These are phyloP conservation scores for Erysimum pusillum DNA, from an alignment of 441 rosid species.

Conservation along the genomic window DNA sequence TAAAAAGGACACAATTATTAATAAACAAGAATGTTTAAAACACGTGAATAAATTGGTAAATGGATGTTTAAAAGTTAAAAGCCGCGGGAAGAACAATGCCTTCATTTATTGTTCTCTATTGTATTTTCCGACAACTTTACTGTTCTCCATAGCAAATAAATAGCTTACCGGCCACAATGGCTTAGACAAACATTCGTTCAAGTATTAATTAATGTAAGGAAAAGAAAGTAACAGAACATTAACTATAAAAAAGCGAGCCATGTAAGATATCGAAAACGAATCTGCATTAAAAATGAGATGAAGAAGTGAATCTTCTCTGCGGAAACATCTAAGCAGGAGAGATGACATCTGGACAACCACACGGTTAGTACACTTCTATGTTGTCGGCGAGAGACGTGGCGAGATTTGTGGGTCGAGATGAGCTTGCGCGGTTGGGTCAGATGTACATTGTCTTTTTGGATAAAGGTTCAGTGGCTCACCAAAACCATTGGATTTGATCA, in stretches of 20 bases:
- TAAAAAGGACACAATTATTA: too few species aligned
- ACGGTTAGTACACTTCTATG: slow-evolving; percentile 37
- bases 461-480: slow-evolving; percentile 34
- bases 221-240: neutral
- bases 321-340: slow-evolving; percentile 4
- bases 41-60: neutral
- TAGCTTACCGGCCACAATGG: slow-evolving; percentile 2
- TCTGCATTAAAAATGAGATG: neutral
- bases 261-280: neutral
- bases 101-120: neutral
- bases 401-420: slow-evolving; percentile 36
- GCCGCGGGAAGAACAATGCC: neutral
- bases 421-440: slow-evolving; percentile 40
- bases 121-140: neutral
- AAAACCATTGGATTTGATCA: slow-evolving; percentile 19
- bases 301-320: slow-evolving; percentile 12
- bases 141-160: too few species aligned
- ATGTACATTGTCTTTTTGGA: slow-evolving; percentile 26
- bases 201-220: neutral
- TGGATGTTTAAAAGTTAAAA: neutral
- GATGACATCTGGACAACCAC: slow-evolving; percentile 20
- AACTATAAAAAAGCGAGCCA: neutral
- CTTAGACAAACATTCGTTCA: neutral
- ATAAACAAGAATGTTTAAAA: neutral
- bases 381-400: slow-evolving; percentile 41